These are phyloP conservation scores for Cercospora zeina DNA, from an alignment of 2,329 filamentous ascomycete genomes.

Conservation along the genomic window DNA sequence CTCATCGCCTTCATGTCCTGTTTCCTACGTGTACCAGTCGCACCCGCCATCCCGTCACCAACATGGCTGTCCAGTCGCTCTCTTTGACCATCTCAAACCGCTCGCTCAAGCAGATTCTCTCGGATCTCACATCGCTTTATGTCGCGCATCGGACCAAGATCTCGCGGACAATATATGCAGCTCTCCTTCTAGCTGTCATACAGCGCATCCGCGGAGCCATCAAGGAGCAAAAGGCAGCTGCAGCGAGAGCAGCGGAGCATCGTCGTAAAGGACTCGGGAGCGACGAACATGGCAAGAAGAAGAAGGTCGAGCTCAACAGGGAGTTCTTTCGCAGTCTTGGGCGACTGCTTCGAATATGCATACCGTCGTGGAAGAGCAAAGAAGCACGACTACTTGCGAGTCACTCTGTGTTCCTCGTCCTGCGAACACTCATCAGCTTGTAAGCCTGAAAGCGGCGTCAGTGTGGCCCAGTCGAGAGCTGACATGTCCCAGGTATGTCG, in stretches of 20 bases:
- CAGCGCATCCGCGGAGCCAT: constrained; percentile 91
- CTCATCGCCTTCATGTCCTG: background rate
- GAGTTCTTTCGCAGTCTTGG: constrained; percentile 80
- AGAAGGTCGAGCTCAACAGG: constrained; percentile 88
- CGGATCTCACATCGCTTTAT: constrained; percentile 68
- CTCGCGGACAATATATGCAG: constrained; percentile 79
- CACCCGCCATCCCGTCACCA: constrained; percentile 12
- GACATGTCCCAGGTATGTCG: constrained; percentile 64
- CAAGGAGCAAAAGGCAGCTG: constrained; percentile 86
- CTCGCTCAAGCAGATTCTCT: constrained; percentile 38
- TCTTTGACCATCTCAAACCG: constrained; percentile 35
- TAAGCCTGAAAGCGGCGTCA: background rate
- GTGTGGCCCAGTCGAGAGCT: background rate
- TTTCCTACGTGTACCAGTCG: background rate
- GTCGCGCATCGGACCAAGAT: constrained; percentile 77
- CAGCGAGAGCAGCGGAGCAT: constrained; percentile 64
- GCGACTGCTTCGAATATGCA: constrained; percentile 77
- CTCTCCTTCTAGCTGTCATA: constrained; percentile 74
- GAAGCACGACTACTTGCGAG: constrained; percentile 83
- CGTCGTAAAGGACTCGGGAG: constrained; percentile 41
- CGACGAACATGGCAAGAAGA: constrained; percentile 51
- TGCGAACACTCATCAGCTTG: constrained; percentile 87
- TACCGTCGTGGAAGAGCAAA: constrained; percentile 86
- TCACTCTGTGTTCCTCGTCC: constrained; percentile 88
- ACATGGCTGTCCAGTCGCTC: constrained; percentile 28